Conservation (phyloP, 768 basidiomycete genomes). For the Xerocomellus intermedius region DNA sequence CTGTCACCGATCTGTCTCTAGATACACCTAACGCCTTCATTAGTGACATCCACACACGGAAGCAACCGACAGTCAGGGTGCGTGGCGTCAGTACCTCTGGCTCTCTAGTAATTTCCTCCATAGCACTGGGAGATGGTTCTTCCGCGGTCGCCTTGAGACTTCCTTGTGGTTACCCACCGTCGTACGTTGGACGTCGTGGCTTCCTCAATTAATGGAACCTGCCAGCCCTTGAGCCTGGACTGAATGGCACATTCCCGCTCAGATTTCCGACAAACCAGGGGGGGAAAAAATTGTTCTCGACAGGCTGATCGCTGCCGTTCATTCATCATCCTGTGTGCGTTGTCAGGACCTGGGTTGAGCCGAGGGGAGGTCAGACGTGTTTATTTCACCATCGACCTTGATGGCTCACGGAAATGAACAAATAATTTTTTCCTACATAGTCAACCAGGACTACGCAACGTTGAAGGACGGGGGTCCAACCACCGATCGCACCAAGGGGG, state of each 20-base stretch:
- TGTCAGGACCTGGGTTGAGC: constrained; percentile 3
- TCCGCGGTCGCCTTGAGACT: constrained; percentile 28
- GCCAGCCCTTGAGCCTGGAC: constrained; percentile 5
- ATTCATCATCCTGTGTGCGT: constrained; percentile 16
- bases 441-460: constrained; percentile 16
- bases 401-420: constrained; percentile 30
- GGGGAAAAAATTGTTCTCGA: constrained; percentile 16
- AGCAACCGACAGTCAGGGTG: constrained; percentile 9
- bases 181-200: constrained; percentile 2
- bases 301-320: constrained; percentile 11
- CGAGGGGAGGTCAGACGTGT: constrained; percentile 15
- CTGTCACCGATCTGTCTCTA: constrained; percentile 18
- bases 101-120: constrained; percentile 12
- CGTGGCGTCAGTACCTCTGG: constrained; percentile 8
- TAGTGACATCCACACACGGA: constrained; percentile 12
- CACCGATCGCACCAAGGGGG: constrained; percentile 13
- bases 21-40: constrained; percentile 13
- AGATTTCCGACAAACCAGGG: constrained; percentile 10
- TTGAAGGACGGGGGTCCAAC: constrained; percentile 4
- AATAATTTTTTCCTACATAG: constrained; percentile 24
- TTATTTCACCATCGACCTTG: constrained; percentile 24
- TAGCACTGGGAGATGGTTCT: constrained; percentile 1
- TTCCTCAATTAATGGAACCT: constrained; percentile 25
- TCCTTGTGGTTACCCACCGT: constrained; percentile 20
- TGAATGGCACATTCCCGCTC: not conserved